Evolutionary conservation across 192 early-diverging fungal genomes (phyloP).

Genomic region (Linnemannia schmuckeri): DNA sequence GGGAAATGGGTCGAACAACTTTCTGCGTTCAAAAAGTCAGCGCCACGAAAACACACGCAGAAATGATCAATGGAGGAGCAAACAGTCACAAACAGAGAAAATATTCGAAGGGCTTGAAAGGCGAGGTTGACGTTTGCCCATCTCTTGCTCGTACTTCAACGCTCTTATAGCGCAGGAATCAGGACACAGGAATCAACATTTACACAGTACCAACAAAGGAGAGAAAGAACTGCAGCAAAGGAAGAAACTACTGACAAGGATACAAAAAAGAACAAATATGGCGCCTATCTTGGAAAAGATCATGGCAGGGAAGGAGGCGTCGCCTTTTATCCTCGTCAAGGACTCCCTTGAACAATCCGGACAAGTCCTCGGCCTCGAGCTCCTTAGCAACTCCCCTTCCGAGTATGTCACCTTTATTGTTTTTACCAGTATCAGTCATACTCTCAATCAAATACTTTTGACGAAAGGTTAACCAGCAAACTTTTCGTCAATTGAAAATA

Average conservation of each 20-base stretch:
- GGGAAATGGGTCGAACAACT: background rate
- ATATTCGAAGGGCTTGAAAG: too few species aligned
- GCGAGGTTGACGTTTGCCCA: too few species aligned
- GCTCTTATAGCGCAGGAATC: too few species aligned
- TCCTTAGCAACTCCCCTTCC: slow-evolving; percentile 30
- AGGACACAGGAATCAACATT: too few species aligned
- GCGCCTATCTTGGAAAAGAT: slow-evolving; percentile 47
- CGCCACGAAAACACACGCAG: background rate
- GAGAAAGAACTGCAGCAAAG: too few species aligned
- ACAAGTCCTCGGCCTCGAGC: slow-evolving; percentile 33
- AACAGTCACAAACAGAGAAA: too few species aligned
- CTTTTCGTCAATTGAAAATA: background rate
- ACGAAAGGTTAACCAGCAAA: background rate
- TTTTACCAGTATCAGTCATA: too few species aligned
- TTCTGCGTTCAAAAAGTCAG: background rate
- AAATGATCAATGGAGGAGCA: background rate
- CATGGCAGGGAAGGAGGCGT: slow-evolving; percentile 36
- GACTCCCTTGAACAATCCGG: slow-evolving; percentile 52
- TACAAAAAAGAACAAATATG: background rate
- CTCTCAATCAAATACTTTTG: background rate
- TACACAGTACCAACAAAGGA: too few species aligned
- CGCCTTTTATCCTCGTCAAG: slow-evolving; percentile 48
- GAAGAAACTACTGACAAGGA: background rate
- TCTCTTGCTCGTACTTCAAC: too few species aligned
- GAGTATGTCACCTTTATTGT: slow-evolving; percentile 13